Evolutionary conservation across 2,329 filamentous ascomycete genomes (phyloP).

Genomic region (Xylariaceae sp.): DNA sequence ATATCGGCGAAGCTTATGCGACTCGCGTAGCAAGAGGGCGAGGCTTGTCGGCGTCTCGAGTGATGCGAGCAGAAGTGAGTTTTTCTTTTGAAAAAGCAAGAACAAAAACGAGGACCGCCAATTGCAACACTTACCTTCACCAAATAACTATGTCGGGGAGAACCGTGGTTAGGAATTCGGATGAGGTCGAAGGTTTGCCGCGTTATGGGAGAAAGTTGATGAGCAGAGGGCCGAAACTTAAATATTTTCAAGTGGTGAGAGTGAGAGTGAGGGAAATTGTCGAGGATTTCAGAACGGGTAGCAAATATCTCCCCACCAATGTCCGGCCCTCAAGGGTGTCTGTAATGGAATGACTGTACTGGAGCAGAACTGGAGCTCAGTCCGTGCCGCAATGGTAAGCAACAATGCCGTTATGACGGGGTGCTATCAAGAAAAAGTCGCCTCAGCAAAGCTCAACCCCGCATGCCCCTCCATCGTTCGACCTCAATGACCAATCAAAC

Average conservation of each 20-base stretch:
- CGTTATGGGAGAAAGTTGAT: no score
- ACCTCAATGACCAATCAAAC: constrained; percentile 11
- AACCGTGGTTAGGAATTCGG: no score
- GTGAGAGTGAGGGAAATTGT: neutral
- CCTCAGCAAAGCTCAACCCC: neutral
- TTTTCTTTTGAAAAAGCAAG: neutral
- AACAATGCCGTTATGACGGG: no score
- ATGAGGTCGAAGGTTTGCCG: no score
- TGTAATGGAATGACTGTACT: no score
- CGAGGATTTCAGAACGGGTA: neutral
- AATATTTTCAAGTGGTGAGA: neutral
- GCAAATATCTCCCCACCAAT: neutral
- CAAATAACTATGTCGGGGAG: neutral
- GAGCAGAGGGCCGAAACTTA: neutral
- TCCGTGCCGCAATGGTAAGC: no score
- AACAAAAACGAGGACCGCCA: neutral
- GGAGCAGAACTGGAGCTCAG: no score
- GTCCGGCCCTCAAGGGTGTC: neutral
- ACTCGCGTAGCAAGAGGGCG: neutral
- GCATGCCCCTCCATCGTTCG: constrained; percentile 9
- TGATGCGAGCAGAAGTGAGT: neutral
- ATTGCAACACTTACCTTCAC: neutral
- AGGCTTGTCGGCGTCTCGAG: neutral
- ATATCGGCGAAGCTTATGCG: neutral
- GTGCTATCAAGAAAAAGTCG: no score